Percentiles rank a stretch among this genome's conserved stretches.
phyloP scores from a whole-genome alignment of 148 eudicot genomes.

The Diospyros lotus region DNA sequence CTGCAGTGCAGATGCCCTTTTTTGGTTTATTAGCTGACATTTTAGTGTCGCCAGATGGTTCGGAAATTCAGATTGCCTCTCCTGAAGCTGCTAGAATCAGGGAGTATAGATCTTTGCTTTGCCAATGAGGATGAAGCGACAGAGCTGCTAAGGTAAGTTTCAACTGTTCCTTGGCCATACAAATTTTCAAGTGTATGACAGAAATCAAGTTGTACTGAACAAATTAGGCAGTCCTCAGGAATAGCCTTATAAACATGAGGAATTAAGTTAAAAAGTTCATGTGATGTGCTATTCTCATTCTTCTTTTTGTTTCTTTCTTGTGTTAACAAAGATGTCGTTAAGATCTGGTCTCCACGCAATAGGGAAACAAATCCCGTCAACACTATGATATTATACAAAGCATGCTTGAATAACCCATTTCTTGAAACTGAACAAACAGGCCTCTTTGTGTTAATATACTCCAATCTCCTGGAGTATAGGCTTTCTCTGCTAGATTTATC shows the following conservation, averaged over 20 bases:
- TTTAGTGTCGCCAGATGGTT: slow-evolving; percentile 60
- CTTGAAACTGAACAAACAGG: background rate
- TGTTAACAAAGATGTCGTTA: background rate
- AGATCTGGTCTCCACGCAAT: background rate
- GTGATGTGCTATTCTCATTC: background rate
- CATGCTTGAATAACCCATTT: background rate
- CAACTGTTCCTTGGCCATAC: background rate
- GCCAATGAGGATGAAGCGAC: slow-evolving; percentile 98
- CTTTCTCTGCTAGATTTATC: background rate
- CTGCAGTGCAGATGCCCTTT: background rate
- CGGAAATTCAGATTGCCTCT: slow-evolving; percentile 61
- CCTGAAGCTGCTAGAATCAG: slow-evolving; percentile 66
- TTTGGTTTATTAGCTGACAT: background rate
- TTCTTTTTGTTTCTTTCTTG: background rate
- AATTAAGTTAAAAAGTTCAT: background rate
- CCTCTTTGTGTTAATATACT: background rate
- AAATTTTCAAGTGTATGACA: background rate
- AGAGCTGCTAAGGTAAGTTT: slow-evolving; percentile 70
- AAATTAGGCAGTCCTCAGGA: background rate
- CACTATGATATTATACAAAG: background rate
- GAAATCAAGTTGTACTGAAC: too few relatives aligned
- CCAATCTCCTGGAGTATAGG: background rate
- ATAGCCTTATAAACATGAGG: background rate
- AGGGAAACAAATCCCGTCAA: background rate
- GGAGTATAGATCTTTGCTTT: slow-evolving; percentile 89